phyloP scores from a whole-genome alignment of 148 eudicot species.

The Heliosperma pusillum region DNA sequence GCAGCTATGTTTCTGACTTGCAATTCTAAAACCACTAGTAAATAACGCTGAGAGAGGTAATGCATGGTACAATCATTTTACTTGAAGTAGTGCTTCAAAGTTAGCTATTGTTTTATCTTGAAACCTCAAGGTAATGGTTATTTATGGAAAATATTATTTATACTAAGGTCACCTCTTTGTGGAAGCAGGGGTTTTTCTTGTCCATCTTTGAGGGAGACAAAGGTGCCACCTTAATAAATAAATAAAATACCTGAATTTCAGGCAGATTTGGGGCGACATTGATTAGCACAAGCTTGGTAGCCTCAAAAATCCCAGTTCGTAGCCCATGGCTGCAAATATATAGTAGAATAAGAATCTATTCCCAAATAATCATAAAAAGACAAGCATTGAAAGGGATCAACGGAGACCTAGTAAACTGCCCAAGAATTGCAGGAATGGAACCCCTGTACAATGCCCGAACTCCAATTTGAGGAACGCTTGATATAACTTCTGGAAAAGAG shows the following conservation, averaged over 20 bases:
- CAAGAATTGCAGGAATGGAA: constrained; percentile 85
- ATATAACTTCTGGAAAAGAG: constrained; percentile 71
- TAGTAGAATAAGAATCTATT: constrained; percentile 14
- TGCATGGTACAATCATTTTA: background rate
- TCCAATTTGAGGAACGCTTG: constrained; percentile 86
- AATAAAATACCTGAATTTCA: constrained; percentile 64
- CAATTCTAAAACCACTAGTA: background rate
- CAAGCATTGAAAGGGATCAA: constrained; percentile 7
- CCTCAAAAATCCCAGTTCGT: constrained; percentile 93
- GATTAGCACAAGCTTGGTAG: constrained; percentile 66
- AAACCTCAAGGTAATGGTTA: too few species aligned
- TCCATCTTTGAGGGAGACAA: background rate
- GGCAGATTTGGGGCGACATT: constrained; percentile 80
- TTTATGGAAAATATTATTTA: background rate
- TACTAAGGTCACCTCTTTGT: background rate
- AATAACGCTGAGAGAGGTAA: background rate
- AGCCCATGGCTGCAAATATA: constrained; percentile 77
- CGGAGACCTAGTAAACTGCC: constrained; percentile 90
- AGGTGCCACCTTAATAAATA: constrained; percentile 6
- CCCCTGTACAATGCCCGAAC: constrained; percentile 78
- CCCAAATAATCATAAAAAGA: background rate
- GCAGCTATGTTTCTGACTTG: background rate
- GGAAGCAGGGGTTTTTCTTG: background rate
- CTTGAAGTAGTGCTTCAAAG: background rate
- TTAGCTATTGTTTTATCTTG: background rate